Evolutionary conservation across 2,329 filamentous ascomycete species (phyloP).

Genomic region (Fusarium tupiense): DNA sequence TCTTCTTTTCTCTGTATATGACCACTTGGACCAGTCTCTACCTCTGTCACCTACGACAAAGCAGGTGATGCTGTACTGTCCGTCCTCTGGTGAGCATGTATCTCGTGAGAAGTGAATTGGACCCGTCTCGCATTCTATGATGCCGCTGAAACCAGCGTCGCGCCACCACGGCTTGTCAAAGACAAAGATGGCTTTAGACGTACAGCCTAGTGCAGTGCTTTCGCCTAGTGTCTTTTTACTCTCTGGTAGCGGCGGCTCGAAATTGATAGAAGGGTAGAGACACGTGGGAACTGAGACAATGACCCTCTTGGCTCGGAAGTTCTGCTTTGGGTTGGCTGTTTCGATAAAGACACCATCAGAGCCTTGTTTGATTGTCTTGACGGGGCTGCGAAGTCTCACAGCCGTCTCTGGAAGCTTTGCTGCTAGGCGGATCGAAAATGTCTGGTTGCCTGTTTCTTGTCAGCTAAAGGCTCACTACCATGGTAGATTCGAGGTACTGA

Average conservation of each 20-base stretch:
- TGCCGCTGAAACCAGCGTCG: conserved; percentile 51
- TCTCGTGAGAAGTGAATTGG: conserved; percentile 45
- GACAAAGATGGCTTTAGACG: conserved; percentile 51
- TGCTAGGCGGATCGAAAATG: conserved; percentile 23
- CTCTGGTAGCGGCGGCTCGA: conserved; percentile 44
- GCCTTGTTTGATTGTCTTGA: conserved; percentile 27
- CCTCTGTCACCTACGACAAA: conserved; percentile 49
- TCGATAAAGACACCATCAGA: conserved; percentile 18
- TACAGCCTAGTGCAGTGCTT: conserved; percentile 47
- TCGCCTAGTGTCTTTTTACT: conserved; percentile 42
- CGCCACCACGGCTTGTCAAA: conserved; percentile 60
- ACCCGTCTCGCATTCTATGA: conserved; percentile 49
- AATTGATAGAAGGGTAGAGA: conserved; percentile 34
- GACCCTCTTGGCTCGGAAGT: conserved; percentile 35
- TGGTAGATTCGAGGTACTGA: neutral
- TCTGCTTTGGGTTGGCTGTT: conserved; percentile 12
- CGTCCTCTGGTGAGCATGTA: conserved; percentile 34
- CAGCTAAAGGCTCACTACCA: neutral
- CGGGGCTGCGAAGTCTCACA: conserved; percentile 29
- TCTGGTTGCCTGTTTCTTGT: conserved; percentile 21
- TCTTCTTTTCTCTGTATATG: conserved; percentile 1
- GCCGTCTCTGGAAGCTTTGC: conserved; percentile 18
- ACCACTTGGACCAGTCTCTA: conserved; percentile 24
- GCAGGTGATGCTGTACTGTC: conserved; percentile 42
- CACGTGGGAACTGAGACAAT: conserved; percentile 43